phyloP scores from a whole-genome alignment of 179 eudicot genomes.

The Silene vulgaris region DNA sequence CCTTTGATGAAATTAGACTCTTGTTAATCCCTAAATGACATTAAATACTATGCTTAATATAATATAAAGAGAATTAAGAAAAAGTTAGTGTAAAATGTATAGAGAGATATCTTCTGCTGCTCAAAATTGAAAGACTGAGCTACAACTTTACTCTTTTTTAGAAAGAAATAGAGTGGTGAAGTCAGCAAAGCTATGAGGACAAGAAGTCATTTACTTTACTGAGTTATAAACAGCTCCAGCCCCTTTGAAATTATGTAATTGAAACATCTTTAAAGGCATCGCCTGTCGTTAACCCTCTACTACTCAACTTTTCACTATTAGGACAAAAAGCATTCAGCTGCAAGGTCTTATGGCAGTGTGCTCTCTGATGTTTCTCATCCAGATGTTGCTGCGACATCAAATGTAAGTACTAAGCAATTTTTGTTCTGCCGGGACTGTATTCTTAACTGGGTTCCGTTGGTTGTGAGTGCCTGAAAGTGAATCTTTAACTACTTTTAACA shows the following conservation, averaged over 20 bases:
- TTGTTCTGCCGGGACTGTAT: neutral
- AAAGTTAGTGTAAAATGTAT: neutral
- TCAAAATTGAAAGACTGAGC: neutral
- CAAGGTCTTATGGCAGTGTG: constrained; percentile 2
- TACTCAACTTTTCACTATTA: constrained; percentile 14
- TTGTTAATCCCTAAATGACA: neutral
- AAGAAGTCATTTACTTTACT: neutral
- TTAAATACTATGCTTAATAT: neutral
- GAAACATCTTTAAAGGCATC: neutral
- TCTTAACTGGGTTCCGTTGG: neutral
- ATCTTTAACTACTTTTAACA: constrained; percentile 14
- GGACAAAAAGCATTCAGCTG: constrained; percentile 28
- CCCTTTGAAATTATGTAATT: neutral
- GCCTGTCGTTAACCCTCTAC: neutral
- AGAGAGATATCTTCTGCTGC: neutral
- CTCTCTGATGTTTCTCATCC: constrained; percentile 18
- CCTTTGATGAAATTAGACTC: neutral
- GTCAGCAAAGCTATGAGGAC: neutral
- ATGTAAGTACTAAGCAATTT: constrained; percentile 9
- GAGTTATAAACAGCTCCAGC: neutral
- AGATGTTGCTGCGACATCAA: constrained; percentile 24
- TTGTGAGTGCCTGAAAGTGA: neutral
- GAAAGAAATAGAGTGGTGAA: neutral
- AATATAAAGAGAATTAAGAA: neutral
- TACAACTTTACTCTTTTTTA: neutral